These are phyloP conservation scores for Nicotiana knightiana DNA, from an alignment of 257 asterid species.

Conservation along the genomic window DNA sequence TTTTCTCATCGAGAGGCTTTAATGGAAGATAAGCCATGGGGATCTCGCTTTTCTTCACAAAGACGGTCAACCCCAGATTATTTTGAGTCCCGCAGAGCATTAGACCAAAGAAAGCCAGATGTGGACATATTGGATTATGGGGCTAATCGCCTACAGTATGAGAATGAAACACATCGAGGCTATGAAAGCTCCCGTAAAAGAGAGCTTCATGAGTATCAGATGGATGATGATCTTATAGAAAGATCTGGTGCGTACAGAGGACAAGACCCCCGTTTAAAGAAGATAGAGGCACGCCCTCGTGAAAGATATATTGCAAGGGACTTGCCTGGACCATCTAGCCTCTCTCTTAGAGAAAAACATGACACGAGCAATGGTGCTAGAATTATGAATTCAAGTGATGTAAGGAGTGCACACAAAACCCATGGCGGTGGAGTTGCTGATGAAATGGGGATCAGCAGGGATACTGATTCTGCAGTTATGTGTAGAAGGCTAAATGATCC, in stretches of 20 bases:
- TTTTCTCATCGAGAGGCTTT: constrained; percentile 24
- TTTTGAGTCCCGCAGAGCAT: constrained; percentile 21
- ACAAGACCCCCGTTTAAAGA: constrained; percentile 19
- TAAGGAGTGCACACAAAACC: constrained; percentile 32
- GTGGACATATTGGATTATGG: constrained; percentile 25
- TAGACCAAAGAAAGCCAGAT: constrained; percentile 24
- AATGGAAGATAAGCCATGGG: constrained; percentile 29
- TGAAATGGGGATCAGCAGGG: constrained; percentile 21
- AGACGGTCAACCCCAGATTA: constrained; percentile 22
- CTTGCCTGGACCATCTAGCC: constrained; percentile 25
- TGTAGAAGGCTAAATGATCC: constrained; percentile 29
- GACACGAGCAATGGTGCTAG: constrained; percentile 21
- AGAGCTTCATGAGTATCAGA: constrained; percentile 21
- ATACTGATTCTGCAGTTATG: constrained; percentile 6
- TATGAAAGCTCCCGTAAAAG: constrained; percentile 23
- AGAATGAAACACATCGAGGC: constrained; percentile 20
- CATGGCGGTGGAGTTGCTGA: constrained; percentile 23
- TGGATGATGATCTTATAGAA: constrained; percentile 25
- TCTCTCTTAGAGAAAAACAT: constrained; percentile 23
- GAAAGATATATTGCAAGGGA: constrained; percentile 25
- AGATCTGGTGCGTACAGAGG: constrained; percentile 29
- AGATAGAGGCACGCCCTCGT: constrained; percentile 24
- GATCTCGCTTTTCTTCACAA: constrained; percentile 24
- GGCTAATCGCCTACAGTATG: constrained; percentile 29
- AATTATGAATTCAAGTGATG: constrained; percentile 33